Percentiles rank a stretch among this genome's conserved stretches.
phyloP scores from a whole-genome alignment of 2,329 filamentous ascomycete species.

The Botrytis byssoidea region DNA sequence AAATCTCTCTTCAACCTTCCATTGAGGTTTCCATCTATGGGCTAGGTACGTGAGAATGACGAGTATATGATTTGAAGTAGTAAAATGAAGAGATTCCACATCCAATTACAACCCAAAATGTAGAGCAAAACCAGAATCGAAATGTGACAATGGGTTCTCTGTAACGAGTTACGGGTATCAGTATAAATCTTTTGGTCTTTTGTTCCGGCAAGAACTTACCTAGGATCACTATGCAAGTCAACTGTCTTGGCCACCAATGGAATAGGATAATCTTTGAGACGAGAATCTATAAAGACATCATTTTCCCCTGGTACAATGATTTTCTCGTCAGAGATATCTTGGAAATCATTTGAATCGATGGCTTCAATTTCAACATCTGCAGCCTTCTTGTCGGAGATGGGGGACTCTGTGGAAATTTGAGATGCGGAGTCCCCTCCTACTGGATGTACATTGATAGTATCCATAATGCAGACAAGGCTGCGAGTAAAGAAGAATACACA shows the following conservation, averaged over 20 bases:
- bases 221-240: constrained; percentile 38
- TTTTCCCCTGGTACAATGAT: constrained; percentile 34
- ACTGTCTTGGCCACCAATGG: constrained; percentile 40
- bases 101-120: constrained; percentile 39
- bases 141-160: constrained; percentile 41
- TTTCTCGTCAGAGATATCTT: constrained; percentile 19
- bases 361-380: constrained; percentile 6
- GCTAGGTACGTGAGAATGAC: constrained; percentile 33
- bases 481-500: background rate
- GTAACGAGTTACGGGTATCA: background rate
- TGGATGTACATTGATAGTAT: constrained; percentile 7
- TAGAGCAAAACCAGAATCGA: constrained; percentile 38
- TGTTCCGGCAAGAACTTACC: constrained; percentile 24
- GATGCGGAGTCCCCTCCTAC: background rate
- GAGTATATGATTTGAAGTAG: constrained; percentile 39
- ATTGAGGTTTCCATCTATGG: constrained; percentile 35
- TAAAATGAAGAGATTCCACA: constrained; percentile 39
- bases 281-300: constrained; percentile 39
- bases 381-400: background rate
- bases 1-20: constrained; percentile 35
- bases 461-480: background rate
- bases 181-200: background rate
- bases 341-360: constrained; percentile 4
- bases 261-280: constrained; percentile 38
- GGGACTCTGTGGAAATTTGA: background rate